Evolutionary conservation across 768 basidiomycete species (phyloP), one percentile per base, ranked within the genome.

Genomic region (Pleurotus eryngii): DNA sequence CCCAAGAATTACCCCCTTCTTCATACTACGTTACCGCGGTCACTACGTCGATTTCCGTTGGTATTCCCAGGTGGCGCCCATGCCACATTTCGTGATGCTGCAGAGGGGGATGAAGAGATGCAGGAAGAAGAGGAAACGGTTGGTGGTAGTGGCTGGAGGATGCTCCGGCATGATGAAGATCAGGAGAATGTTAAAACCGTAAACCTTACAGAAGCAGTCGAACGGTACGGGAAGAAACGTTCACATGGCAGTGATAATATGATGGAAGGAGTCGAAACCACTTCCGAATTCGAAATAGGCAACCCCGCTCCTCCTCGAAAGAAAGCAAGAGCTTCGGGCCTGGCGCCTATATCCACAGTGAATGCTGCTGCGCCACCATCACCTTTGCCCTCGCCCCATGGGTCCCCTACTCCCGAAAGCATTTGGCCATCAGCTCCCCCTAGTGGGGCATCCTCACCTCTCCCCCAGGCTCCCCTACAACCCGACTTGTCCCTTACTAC

Each of bases 151-250:
- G 87, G 90, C 12, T 93, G 92, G 90, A 79, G 74, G 55, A 85
- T 92, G 82, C 71, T 92, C 57, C 85, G 81, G 62, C 79, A 81
- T 15, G 88, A 90, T 46, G 85, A 88, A 50, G 72, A 73, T 18
- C 63, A 64, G 3, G 85, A 85, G 53, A 68, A 74, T 37, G 64
- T 68, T 40, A 77, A 77, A 57, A 75, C 81, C 5, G 82, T 92
- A 40, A 85, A 83, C 22, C 83, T 94, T 42, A 76, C 74, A 3
- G 91, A 93, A 65, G 92, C 92, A 4, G 84, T 94, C 40, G 92
- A 94, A 68, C 84, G 91, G 48, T 93, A 88, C 68, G 88, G 90
- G 62, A 90, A 90, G 84, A 90, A 92, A 67, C 85, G 89, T 50
- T 84, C 89, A 24, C 88, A 86, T 68, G 77, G 78, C 42, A 81